Conservation (phyloP, 2,329 filamentous ascomycete species). For the Helotiales sp. region DNA sequence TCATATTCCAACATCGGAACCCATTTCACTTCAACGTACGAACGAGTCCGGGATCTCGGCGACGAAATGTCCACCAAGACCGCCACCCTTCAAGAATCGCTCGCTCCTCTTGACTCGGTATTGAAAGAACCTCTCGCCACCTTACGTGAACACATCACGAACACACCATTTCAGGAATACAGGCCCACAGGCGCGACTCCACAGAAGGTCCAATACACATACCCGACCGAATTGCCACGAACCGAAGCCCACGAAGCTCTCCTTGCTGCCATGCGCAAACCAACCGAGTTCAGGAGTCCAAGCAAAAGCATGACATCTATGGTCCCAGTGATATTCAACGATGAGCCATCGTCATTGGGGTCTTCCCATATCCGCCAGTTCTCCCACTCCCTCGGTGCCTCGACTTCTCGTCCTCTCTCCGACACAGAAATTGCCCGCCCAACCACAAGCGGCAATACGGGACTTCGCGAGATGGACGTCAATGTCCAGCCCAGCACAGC, state of each 20-base stretch:
- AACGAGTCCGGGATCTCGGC: constrained; percentile 71
- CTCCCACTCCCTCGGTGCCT: constrained; percentile 28
- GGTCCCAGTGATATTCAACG: constrained; percentile 43
- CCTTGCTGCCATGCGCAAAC: constrained; percentile 52
- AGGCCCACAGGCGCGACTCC: constrained; percentile 85
- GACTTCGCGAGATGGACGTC: constrained; percentile 56
- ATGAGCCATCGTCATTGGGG: constrained; percentile 22
- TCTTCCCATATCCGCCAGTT: constrained; percentile 26
- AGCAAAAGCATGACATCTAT: constrained; percentile 44
- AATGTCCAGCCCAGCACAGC: constrained; percentile 44
- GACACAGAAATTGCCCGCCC: constrained; percentile 27
- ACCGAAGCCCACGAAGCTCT: constrained; percentile 68
- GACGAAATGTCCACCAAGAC: constrained; percentile 68
- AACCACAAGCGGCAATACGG: constrained; percentile 44
- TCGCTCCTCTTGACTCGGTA: constrained; percentile 64
- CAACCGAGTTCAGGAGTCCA: constrained; percentile 41
- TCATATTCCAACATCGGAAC: constrained; percentile 74
- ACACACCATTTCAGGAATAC: constrained; percentile 76
- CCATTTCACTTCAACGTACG: constrained; percentile 72
- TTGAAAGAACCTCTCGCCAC: constrained; percentile 72
- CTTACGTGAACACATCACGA: constrained; percentile 71
- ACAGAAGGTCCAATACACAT: constrained; percentile 79
- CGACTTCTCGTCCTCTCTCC: constrained; percentile 9
- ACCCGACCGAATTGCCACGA: constrained; percentile 76
- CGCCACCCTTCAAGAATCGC: constrained; percentile 59